Base-by-base conservation (phyloP, 2,329 filamentous ascomycete genomes). In the Microascus cirrosus region DNA sequence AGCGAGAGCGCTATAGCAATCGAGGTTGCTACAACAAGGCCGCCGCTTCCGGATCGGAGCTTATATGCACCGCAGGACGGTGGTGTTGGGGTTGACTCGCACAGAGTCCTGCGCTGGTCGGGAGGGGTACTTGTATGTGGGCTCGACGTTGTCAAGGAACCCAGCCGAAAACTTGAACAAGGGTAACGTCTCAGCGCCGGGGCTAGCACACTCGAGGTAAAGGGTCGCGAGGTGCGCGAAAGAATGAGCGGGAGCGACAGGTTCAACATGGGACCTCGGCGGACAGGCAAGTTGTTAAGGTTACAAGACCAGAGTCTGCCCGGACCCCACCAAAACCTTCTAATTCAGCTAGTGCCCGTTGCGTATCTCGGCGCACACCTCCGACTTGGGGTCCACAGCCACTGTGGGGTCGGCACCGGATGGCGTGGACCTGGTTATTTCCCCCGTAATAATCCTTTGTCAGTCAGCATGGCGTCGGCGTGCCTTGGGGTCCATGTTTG, bases 1-100 rank as follows among this genome's bases (percentile, higher is more conserved):
- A 34, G 28, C 12, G 51, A 53, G 51, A 53, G 13, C 7, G 32
- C 12, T 10, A 53, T 2, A 28, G 25, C 51, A n/a, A 53, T 2
- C 51, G 28, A 34, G 8, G 51, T 22, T 5, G 13, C 25, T 13
- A 32, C 28, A 18, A 34, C 8, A 34, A 53, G 24, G 11, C 24
- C 24, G 24, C 25, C 32, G 24, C 51, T 32, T 15, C 28, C 24
- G 51, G 51, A 53, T 20, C 15, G 51, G 51, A 53, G 51, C 51
- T 34, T 24, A 8, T n/a, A 34, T 62, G 64, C 54, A 20, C 20
- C 45, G 12, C 45, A 11, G 7, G 45, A 50, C 22, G 22, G 45
- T 24, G 45, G n/a, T 50, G n/a, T 24, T 50, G 45, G 45, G n/a
- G 3, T 3, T n/a, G 7, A 50, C 5, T 50, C 20, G 45, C 22